phyloP scores from a whole-genome alignment of 73 alveolate genomes.

The Symbiodinium natans region DNA sequence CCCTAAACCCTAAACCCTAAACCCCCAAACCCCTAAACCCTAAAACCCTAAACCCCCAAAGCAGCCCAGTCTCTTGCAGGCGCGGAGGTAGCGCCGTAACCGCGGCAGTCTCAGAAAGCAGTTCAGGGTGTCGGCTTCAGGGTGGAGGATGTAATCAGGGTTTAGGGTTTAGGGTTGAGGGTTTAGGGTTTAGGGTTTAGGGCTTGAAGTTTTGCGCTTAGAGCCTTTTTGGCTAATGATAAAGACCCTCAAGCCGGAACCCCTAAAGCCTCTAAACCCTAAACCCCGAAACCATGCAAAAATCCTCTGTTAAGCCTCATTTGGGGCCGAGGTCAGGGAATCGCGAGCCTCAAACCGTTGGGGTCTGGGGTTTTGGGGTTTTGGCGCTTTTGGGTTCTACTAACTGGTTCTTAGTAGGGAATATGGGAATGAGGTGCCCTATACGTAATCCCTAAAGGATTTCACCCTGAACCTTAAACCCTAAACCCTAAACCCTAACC shows the following conservation, averaged over 20 bases:
- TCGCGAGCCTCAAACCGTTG: not conserved
- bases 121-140: not conserved
- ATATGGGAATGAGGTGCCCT: not conserved
- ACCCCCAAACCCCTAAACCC: not conserved
- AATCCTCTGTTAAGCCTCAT: no score
- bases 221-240: no score
- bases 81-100: conserved; percentile 85
- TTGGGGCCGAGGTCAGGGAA: no score
- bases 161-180: not conserved
- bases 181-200: not conserved
- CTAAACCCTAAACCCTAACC: no score
- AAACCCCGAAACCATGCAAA: no score
- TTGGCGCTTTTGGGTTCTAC: not conserved
- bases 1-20: not conserved
- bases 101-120: conserved; percentile 34
- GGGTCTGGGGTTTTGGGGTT: not conserved
- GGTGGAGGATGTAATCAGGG: not conserved
- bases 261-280: no score
- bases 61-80: conserved; percentile 37
- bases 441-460: no score
- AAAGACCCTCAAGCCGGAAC: no score
- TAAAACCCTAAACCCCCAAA: not conserved
- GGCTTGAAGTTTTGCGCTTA: not conserved
- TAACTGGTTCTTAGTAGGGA: not conserved
- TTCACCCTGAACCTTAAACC: no score